Conservation (phyloP, 495 filamentous ascomycete species). For the Apodospora peruviana region DNA sequence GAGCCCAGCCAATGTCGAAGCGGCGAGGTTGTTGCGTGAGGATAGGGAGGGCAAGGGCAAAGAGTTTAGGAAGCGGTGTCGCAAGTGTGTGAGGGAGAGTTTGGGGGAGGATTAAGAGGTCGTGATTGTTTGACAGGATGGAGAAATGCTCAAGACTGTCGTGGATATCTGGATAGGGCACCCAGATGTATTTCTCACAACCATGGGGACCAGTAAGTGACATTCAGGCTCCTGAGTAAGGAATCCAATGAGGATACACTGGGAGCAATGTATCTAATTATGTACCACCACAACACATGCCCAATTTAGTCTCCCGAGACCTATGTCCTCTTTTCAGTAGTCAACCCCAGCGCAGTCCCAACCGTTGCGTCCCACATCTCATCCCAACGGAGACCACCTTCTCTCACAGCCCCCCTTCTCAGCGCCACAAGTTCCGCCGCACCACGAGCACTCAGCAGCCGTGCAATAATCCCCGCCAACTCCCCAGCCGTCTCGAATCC, state of each 20-base stretch:
- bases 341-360: constrained; percentile 57
- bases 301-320: too few relatives aligned
- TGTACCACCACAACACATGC: too few relatives aligned
- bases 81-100: constrained; percentile 78
- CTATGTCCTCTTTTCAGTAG: not conserved
- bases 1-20: constrained; percentile 92
- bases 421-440: constrained; percentile 51
- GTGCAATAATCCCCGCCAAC: constrained; percentile 51
- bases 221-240: too few relatives aligned
- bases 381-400: constrained; percentile 80
- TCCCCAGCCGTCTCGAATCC: constrained; percentile 68
- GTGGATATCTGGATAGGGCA: too few relatives aligned
- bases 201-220: too few relatives aligned
- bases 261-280: too few relatives aligned
- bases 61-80: constrained; percentile 72
- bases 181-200: too few relatives aligned
- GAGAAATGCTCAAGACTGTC: too few relatives aligned
- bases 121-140: too few relatives aligned
- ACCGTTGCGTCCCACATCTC: constrained; percentile 87
- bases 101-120: constrained; percentile 59
- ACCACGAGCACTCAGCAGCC: constrained; percentile 52
- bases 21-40: constrained; percentile 79
- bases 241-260: too few relatives aligned
- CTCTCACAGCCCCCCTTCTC: constrained; percentile 66
- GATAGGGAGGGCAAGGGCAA: constrained; percentile 55